Base-by-base conservation (phyloP, 2,329 filamentous ascomycete genomes). In the Malbranchea cinnamomea region DNA sequence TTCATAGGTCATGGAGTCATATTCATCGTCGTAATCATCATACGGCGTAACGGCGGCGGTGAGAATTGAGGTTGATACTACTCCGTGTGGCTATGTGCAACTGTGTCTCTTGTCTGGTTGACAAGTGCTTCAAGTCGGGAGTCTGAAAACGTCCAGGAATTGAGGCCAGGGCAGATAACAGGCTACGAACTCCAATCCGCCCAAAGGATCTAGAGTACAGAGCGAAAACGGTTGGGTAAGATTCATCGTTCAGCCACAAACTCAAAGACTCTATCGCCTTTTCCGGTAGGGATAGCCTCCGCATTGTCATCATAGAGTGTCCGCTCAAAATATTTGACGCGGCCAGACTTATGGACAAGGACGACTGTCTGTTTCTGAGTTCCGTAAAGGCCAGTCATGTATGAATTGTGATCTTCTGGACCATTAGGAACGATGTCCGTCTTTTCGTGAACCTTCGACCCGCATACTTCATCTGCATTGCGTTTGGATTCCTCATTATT, bases 281-380 rank as follows among this genome's bases (percentile, higher is more conserved):
- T 42, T 2, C 57, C 60, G 12, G 50, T 44, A 2, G 56, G 51
- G 7, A 70, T 50, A 2, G 60, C 52, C 20, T 56, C 54, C 3
- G 62, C 68, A 26, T 66, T 47, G 8, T 59, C 51, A 41, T 73
- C 68, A 42, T 63, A 74, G 12, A 77, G 46, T 11, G 71, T 74
- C 33, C 71, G 56, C 48, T 78, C 73, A 19, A 74, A 58, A 41
- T 69, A 77, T n/a, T 61, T 67, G 20, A 73, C 61, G 31, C 60
- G 59, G 2, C 69, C 69, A n/a, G 62, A 43, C 17, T 53, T 51
- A 41, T 64, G 56, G 12, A 74, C 68, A 9, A 78, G 48, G 2
- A 77, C 54, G 5, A 77, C 53, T 1, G 68, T 72, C 45, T 77
- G 71, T 48, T 71, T 72, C 45, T 74, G 68, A 2, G 73, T 78